Evolutionary conservation across 1,284 basidiomycete genomes (phyloP), one percentile per base, ranked within the genome.

Genomic region (Phellinidium pouzarii): DNA sequence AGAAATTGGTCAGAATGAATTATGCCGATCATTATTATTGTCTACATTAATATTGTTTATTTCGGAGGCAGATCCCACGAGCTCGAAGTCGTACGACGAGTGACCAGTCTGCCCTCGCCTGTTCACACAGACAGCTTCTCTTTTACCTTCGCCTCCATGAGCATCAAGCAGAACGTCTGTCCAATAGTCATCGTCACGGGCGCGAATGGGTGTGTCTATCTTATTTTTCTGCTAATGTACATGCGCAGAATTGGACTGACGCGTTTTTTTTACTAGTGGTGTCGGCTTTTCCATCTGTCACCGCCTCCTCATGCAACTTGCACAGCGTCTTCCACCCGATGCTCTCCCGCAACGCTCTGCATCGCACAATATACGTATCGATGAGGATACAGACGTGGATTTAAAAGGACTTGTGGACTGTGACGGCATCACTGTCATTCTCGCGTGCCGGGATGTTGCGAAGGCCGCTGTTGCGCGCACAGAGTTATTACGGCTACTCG

Each of bases 211-310:
- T 84, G 60, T 40, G 76, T 63, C 1, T 12, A 7, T 42, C 22
- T 22, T 14, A 11, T 34, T 22, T 44, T 14, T 34, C 14, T 31
- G 29, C 29, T 8, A 34, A 11, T 6, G 6, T 34, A 11, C 3
- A 14, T 8, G 14, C 11, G 31, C 9, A 42, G 9, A 12, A 8
- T 42, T 26, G 3, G 43, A 40, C 19, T 44, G 34, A 47, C 27
- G 26, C 57, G 40, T 48, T 27, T 22, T 29, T 31, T n/a, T 34
- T 14, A 38, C 50, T 2, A 94, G 92, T 48, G 91, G 92, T 52
- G 77, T 94, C 26, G 92, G 91, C 9, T 85, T 86, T 62, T 91
- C 88, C 1, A 84, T 91, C 46, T 93, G 91, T 68, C 80, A 87
- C 55, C 83, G 90, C 48, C 77, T 95, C 5, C 74, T 94, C 44